Conservation (phyloP, 441 rosid genomes). For the Syzygium malaccense region DNA sequence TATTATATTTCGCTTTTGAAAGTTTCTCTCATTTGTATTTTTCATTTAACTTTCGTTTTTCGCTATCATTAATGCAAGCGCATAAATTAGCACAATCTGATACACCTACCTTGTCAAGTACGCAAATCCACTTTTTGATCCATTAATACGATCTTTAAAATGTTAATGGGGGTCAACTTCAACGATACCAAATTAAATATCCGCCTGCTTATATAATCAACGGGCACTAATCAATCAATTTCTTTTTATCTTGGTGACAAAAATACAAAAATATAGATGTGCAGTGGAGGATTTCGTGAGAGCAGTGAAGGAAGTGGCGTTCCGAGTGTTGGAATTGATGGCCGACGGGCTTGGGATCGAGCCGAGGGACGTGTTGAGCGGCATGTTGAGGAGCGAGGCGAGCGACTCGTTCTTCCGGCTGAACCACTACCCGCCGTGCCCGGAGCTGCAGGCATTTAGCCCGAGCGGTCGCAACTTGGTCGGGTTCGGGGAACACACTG, state of each 20-base stretch:
- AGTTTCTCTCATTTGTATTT: neutral
- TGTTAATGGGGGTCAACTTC: neutral
- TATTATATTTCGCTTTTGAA: neutral
- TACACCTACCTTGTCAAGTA: neutral
- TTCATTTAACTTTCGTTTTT: neutral
- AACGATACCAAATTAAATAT: neutral
- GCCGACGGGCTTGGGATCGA: constrained; percentile 30
- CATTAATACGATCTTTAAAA: neutral
- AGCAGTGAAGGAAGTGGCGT: constrained; percentile 35
- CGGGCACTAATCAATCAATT: neutral
- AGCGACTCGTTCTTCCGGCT: constrained; percentile 60
- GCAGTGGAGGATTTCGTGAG: constrained; percentile 29
- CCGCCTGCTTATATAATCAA: neutral
- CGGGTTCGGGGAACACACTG: constrained; percentile 67
- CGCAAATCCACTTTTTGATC: neutral
- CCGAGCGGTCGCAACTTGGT: constrained; percentile 29
- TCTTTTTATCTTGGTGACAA: neutral
- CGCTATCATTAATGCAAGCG: neutral
- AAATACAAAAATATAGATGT: neutral
- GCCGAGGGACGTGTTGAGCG: constrained; percentile 35
- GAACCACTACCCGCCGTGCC: constrained; percentile 51
- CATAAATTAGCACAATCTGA: neutral
- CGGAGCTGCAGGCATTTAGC: constrained; percentile 15
- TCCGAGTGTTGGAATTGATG: constrained; percentile 30
- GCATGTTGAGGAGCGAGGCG: constrained; percentile 24